Base-by-base conservation (phyloP, 2,329 filamentous ascomycete genomes). In the Alternaria hordeiaustralica region DNA sequence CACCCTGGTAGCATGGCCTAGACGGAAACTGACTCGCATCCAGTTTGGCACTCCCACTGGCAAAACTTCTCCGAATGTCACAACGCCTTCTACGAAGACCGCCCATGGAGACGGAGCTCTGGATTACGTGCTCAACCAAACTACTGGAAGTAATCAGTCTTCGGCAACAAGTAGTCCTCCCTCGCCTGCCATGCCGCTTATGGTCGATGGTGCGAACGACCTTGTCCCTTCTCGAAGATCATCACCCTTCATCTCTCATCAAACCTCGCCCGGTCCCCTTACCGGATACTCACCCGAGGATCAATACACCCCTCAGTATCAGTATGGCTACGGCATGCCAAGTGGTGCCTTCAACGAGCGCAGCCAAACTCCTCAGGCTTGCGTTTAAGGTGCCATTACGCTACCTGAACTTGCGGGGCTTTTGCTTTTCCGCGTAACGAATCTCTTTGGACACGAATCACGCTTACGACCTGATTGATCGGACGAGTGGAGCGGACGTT, bases 21-120 rank as follows among this genome's bases (percentile, higher is more conserved):
- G 71, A 71, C 74, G 76, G 75, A 75, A 75, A 75, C 78, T 82
- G 80, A 83, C 78, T 71, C 62, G 75, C 71, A 71, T 74, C 69
- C 77, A 86, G 85, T 87, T 84, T 79, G 85, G 85, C 61, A 85
- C 84, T 57, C 75, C 77, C 59, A 75, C 75, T 62, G 77, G 80
- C 36, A 83, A 83, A 73, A 76, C 74, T 44, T 79, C 81, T 61
- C 75, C 78, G 5, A 75, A 76, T 58, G 70, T 61, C 28, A 70
- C 71, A 20, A 75, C 75, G 33, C 73, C 74, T 44, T 58, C 70
- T 15, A 62, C 65, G 9, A 73, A 71, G 56, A 44, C 25, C 11
- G 23, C 65, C 13, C 64, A 72, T 44, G 73, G 63, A 28, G 78
- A 80, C 63, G 75, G 78, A 50, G 68, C 75, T 49, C 57, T 60